phyloP scores from a whole-genome alignment of 2,329 filamentous ascomycete genomes.

The Trichoderma hamatum region DNA sequence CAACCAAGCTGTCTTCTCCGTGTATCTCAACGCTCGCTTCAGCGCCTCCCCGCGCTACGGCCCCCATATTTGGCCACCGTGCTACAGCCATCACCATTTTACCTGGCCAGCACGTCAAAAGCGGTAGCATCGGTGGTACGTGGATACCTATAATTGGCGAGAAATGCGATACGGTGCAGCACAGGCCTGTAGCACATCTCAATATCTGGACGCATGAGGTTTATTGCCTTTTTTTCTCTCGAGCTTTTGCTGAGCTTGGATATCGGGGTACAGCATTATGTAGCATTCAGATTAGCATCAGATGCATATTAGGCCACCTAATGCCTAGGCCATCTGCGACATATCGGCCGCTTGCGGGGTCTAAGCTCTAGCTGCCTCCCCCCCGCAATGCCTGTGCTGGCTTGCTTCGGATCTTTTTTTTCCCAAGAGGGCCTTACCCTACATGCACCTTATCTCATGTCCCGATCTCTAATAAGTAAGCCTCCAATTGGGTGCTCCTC shows the following conservation, averaged over 20 bases:
- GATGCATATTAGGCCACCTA: neutral
- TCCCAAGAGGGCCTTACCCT: neutral
- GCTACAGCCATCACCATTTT: constrained; percentile 33
- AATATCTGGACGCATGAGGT: neutral
- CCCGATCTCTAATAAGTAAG: neutral
- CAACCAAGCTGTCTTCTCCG: constrained; percentile 31
- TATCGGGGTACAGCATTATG: too few relatives aligned
- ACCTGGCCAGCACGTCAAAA: constrained; percentile 30
- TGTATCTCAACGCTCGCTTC: too few relatives aligned
- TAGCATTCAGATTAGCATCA: neutral
- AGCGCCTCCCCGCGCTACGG: too few relatives aligned
- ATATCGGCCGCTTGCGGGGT: neutral
- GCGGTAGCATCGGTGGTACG: neutral
- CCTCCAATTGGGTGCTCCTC: neutral
- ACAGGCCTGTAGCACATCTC: neutral
- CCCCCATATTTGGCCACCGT: too few relatives aligned
- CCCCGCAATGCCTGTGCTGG: neutral
- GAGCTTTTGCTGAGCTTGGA: neutral
- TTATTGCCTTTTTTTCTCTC: neutral
- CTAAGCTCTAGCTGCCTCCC: neutral
- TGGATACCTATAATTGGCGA: neutral
- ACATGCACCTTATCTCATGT: neutral
- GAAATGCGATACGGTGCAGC: neutral
- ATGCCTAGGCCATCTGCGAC: neutral
- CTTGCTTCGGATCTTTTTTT: neutral